Evolutionary conservation across 192 early-diverging fungal species (phyloP).

Genomic region (Dimargaris verticillata): DNA sequence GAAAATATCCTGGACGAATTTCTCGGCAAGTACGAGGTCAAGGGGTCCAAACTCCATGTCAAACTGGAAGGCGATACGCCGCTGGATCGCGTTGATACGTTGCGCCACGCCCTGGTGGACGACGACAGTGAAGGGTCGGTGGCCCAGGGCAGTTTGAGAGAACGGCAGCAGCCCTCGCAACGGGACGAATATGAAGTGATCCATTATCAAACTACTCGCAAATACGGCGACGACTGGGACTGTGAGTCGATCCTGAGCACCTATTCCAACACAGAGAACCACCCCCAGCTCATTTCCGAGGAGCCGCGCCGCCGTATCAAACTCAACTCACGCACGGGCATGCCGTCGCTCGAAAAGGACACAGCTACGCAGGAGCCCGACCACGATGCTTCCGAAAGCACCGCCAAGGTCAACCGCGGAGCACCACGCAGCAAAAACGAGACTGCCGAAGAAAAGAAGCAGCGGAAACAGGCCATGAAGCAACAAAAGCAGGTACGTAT

Average conservation of each 20-base stretch:
- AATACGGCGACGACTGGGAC: conserved; percentile 59
- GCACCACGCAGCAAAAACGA: conserved; percentile 60
- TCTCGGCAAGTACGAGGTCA: conserved; percentile 59
- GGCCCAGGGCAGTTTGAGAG: conserved; percentile 16
- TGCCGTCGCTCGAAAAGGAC: conserved; percentile 40
- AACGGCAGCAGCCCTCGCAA: conserved; percentile 16
- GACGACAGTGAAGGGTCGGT: conserved; percentile 22
- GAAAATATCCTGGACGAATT: conserved; percentile 57
- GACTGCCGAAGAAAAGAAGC: conserved; percentile 82
- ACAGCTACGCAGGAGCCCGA: conserved; percentile 10
- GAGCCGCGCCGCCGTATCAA: conserved; percentile 35
- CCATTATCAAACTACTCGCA: conserved; percentile 33
- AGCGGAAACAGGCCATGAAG: conserved; percentile 75
- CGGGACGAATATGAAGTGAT: conserved; percentile 25
- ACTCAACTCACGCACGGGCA: conserved; percentile 52
- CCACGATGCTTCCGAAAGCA: conserved; percentile 18
- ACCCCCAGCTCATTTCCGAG: conserved; percentile 68
- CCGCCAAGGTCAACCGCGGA: conserved; percentile 44
- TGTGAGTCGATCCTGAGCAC: conserved; percentile 78
- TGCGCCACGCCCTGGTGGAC: conserved; percentile 34
- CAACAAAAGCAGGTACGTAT: conserved; percentile 47
- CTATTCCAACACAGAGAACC: conserved; percentile 89
- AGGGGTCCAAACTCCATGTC: conserved; percentile 46
- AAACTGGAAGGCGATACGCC: conserved; percentile 45
- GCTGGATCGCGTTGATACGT: conserved; percentile 39